Conservation (phyloP, 2,329 filamentous ascomycete species). For the Ophioceras dolichostomum region DNA sequence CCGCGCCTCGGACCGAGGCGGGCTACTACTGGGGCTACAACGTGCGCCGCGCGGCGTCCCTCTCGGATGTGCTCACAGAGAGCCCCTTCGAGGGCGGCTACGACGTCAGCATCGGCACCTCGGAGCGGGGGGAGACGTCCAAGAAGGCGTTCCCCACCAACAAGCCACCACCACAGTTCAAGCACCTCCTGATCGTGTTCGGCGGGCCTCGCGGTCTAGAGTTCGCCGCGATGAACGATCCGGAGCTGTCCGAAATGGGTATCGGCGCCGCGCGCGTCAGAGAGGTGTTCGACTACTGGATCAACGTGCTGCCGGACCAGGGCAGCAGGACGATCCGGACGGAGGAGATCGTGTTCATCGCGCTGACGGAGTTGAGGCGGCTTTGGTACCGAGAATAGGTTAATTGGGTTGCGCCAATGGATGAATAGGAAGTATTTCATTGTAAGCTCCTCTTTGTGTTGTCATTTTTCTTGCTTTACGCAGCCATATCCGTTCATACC, state of each 20-base stretch:
- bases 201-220: slow-evolving; percentile 74
- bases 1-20: slow-evolving; percentile 56
- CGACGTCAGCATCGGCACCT: slow-evolving; percentile 72
- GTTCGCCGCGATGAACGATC: slow-evolving; percentile 53
- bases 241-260: slow-evolving; percentile 43
- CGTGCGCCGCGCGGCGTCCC: slow-evolving; percentile 50
- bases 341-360: slow-evolving; percentile 73
- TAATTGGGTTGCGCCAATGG: too few relatives aligned
- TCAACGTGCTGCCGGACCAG: slow-evolving; percentile 69
- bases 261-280: slow-evolving; percentile 51
- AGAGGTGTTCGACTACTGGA: slow-evolving; percentile 73
- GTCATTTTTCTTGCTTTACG: too few relatives aligned
- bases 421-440: too few relatives aligned
- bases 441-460: too few relatives aligned
- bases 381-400: slow-evolving; percentile 43
- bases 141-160: slow-evolving; percentile 30
- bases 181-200: slow-evolving; percentile 67
- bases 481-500: too few relatives aligned
- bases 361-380: slow-evolving; percentile 53
- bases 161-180: slow-evolving; percentile 34
- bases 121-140: slow-evolving; percentile 54
- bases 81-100: slow-evolving; percentile 65
- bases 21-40: slow-evolving; percentile 84
- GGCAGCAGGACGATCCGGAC: slow-evolving; percentile 74
- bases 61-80: slow-evolving; percentile 69